phyloP scores from a whole-genome alignment of 352 stramenopile species.

The Phytophthora sansomeana region DNA sequence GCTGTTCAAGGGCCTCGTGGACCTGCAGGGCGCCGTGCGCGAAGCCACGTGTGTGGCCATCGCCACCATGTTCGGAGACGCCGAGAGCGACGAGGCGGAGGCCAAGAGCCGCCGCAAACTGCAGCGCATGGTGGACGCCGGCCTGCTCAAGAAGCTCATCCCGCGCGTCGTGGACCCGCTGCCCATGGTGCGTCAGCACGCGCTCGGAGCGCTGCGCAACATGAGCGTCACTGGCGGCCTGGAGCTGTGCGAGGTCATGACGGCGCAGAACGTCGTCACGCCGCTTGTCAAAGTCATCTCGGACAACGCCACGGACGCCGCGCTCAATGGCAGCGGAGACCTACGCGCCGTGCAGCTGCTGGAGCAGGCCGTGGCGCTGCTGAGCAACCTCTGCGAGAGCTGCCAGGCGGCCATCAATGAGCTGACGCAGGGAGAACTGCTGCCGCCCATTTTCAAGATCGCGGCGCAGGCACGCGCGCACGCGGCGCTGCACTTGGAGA shows the following conservation, averaged over 20 bases:
- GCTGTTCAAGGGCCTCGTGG: constrained; percentile 76
- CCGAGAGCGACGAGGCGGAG: constrained; percentile 67
- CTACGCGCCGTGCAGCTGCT: constrained; percentile 77
- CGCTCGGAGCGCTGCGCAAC: constrained; percentile 84
- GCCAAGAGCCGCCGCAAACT: constrained; percentile 65
- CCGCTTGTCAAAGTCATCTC: constrained; percentile 78
- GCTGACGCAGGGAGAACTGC: constrained; percentile 75
- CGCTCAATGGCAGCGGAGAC: constrained; percentile 67
- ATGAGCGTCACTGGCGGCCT: constrained; percentile 88
- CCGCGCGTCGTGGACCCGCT: constrained; percentile 85
- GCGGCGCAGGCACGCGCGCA: constrained; percentile 61
- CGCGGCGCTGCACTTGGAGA: constrained; percentile 73
- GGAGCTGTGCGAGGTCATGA: constrained; percentile 87
- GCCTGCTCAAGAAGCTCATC: constrained; percentile 85
- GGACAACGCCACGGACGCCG: constrained; percentile 59
- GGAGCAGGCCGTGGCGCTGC: constrained; percentile 82
- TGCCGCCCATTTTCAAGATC: constrained; percentile 82
- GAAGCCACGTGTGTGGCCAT: constrained; percentile 88
- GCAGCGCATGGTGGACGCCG: constrained; percentile 78
- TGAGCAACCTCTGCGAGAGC: constrained; percentile 87
- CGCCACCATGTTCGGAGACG: constrained; percentile 84
- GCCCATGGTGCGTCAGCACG: constrained; percentile 86
- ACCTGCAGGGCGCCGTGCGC: constrained; percentile 82
- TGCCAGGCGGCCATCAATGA: constrained; percentile 83
- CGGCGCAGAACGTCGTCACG: constrained; percentile 75